Evolutionary conservation across 768 basidiomycete species (phyloP), one percentile per base, ranked within the genome.

Genomic region (Rhizopogon vulgaris): DNA sequence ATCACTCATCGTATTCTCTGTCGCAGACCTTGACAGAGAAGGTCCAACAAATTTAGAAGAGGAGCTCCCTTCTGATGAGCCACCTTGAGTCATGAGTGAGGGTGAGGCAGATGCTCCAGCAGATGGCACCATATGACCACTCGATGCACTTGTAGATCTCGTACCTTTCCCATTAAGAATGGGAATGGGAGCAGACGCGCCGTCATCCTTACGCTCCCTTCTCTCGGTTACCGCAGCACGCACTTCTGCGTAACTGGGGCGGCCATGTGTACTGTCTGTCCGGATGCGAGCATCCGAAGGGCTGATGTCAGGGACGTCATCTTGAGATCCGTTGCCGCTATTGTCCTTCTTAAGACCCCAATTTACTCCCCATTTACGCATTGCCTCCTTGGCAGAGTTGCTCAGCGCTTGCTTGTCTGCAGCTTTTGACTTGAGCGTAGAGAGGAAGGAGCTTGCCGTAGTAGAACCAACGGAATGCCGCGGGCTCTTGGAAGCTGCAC

Each of bases 301-400:
- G 3, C 72, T 73, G 46, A 69, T 64, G 43, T 80, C 78, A 14
- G 73, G 63, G 37, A 68, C 54, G 18, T 77, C 78, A 12, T 80
- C 80, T 15, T 63, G 51, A 48, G 58, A 51, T 32, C 53, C 41
- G 39, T 60, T 57, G 41, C 56, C 65, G 49, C 57, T 66, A 41
- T 53, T 65, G 51, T 84, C 82, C 65, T 80, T 84, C 70, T 77
- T 82, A 65, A 83, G 61, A 11, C 79, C 73, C 86, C 90, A 94
- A 52, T 83, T 90, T 25, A 83, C 84, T 22, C 92, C 85, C 92
- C 92, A 95, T 64, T 95, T 95, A 53, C 86, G 83, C 77, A 96
- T 85, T 8, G 88, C 79, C 62, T 96, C 94, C 64, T 86, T 88
- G 11, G 93, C 90, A 0, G 87, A 82, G 59, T 88, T 85, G 56